Conservation (phyloP, 176 grass and related monocot genomes). For the Ensete glaucum region DNA sequence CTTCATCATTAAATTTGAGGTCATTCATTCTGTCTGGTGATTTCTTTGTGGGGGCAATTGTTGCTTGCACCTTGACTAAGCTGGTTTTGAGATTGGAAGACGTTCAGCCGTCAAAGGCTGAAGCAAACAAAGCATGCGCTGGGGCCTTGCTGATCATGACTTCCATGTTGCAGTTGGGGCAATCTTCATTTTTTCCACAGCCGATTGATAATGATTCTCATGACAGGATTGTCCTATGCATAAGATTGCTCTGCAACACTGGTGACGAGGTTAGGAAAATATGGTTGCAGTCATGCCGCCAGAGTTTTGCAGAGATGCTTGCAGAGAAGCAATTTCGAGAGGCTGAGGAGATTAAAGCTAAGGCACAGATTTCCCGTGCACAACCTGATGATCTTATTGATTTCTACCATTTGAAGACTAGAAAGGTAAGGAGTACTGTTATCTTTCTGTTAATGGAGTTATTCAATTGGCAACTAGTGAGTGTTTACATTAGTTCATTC, state of each 20-base stretch:
- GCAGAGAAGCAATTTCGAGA: slow-evolving; percentile 13
- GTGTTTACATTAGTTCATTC: background rate
- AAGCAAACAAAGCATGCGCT: slow-evolving; percentile 8
- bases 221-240: slow-evolving; percentile 10
- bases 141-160: slow-evolving; percentile 8
- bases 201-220: slow-evolving; percentile 16
- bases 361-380: slow-evolving; percentile 1
- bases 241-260: slow-evolving; percentile 16
- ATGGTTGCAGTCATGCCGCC: slow-evolving; percentile 14
- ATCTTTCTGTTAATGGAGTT: background rate
- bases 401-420: slow-evolving; percentile 13
- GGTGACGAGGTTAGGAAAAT: slow-evolving; percentile 8
- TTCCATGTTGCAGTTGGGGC: slow-evolving; percentile 9
- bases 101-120: slow-evolving; percentile 4
- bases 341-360: slow-evolving; percentile 13
- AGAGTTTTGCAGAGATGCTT: slow-evolving; percentile 18
- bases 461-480: background rate
- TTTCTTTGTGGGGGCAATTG: slow-evolving; percentile 10
- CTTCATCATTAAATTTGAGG: slow-evolving; percentile 7
- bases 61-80: slow-evolving; percentile 10
- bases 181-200: slow-evolving; percentile 6
- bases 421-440: slow-evolving; percentile 2
- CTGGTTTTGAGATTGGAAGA: slow-evolving; percentile 15
- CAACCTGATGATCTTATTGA: slow-evolving; percentile 17
- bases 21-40: slow-evolving; percentile 13